A percentile compares a stretch with the other conserved stretches of the same genome.
These are phyloP conservation scores for Aegilops longissima DNA, from an alignment of 176 grass and related monocot species.

Conservation along the genomic window DNA sequence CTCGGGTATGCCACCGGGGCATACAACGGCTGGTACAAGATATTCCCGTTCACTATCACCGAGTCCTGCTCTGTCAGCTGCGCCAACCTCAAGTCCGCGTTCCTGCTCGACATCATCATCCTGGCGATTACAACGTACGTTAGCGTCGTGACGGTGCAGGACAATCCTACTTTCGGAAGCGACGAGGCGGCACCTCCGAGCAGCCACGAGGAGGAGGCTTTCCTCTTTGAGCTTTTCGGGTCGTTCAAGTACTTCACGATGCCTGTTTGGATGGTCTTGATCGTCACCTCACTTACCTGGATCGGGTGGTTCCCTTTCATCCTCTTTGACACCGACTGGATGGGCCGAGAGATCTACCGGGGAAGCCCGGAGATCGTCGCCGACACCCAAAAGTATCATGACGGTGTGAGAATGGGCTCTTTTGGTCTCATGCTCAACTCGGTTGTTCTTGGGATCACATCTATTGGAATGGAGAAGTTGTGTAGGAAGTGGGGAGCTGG, in stretches of 20 bases:
- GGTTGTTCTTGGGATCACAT: constrained; percentile 79
- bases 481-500: constrained; percentile 93
- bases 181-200: constrained; percentile 41
- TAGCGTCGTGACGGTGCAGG: constrained; percentile 60
- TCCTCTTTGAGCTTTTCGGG: constrained; percentile 88
- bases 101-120: constrained; percentile 78
- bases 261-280: constrained; percentile 85
- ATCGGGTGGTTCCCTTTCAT: constrained; percentile 92
- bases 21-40: constrained; percentile 69
- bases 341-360: constrained; percentile 87
- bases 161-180: constrained; percentile 37
- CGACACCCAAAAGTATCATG: constrained; percentile 55
- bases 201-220: constrained; percentile 64
- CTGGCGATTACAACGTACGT: constrained; percentile 63
- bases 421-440: constrained; percentile 92
- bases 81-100: constrained; percentile 90
- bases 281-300: constrained; percentile 92
- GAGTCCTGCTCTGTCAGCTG: constrained; percentile 71
- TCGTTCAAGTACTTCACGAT: constrained; percentile 83
- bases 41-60: constrained; percentile 81
- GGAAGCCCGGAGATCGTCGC: constrained; percentile 63
- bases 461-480: constrained; percentile 71
- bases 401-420: constrained; percentile 88
- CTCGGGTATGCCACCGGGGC: constrained; percentile 87
- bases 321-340: constrained; percentile 96